phyloP scores from a whole-genome alignment of 2,329 filamentous ascomycete species.

The Exutisphaerella laricina region DNA sequence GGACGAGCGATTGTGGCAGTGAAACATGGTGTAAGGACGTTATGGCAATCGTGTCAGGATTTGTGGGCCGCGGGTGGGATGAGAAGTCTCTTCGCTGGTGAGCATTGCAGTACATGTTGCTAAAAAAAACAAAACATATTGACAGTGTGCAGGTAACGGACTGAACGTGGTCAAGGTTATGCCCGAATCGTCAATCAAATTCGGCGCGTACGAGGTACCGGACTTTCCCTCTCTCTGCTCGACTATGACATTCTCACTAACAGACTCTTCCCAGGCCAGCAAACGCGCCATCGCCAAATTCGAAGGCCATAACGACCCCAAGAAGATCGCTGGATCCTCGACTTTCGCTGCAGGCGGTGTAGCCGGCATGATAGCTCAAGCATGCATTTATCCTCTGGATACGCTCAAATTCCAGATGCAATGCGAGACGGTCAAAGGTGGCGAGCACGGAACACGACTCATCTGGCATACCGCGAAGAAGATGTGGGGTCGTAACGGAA shows the following conservation, averaged over 20 bases:
- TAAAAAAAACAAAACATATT: slow-evolving; percentile 1
- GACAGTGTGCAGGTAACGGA: slow-evolving; percentile 65
- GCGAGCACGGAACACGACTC: slow-evolving; percentile 74
- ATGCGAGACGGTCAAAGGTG: slow-evolving; percentile 85
- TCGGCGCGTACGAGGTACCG: slow-evolving; percentile 87
- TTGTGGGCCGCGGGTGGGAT: slow-evolving; percentile 82
- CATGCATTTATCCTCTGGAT: slow-evolving; percentile 91
- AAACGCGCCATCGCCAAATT: slow-evolving; percentile 80
- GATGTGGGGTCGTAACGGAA: slow-evolving; percentile 73
- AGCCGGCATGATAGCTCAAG: slow-evolving; percentile 91
- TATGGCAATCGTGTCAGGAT: slow-evolving; percentile 67
- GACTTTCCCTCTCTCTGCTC: too few relatives aligned
- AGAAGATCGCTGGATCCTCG: slow-evolving; percentile 71
- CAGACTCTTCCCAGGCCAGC: slow-evolving; percentile 55
- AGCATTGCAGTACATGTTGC: slow-evolving; percentile 29
- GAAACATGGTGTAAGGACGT: slow-evolving; percentile 61
- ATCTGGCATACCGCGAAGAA: slow-evolving; percentile 77
- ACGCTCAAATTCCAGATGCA: slow-evolving; percentile 83
- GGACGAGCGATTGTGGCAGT: slow-evolving; percentile 62
- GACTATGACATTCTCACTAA: too few relatives aligned
- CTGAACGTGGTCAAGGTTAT: slow-evolving; percentile 97
- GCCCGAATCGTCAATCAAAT: slow-evolving; percentile 98
- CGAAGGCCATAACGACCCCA: slow-evolving; percentile 81
- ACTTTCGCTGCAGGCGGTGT: slow-evolving; percentile 88
- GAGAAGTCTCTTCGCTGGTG: slow-evolving; percentile 87